These are phyloP conservation scores for Dioszegia crocea DNA, from an alignment of 768 basidiomycete genomes.

Conservation along the genomic window DNA sequence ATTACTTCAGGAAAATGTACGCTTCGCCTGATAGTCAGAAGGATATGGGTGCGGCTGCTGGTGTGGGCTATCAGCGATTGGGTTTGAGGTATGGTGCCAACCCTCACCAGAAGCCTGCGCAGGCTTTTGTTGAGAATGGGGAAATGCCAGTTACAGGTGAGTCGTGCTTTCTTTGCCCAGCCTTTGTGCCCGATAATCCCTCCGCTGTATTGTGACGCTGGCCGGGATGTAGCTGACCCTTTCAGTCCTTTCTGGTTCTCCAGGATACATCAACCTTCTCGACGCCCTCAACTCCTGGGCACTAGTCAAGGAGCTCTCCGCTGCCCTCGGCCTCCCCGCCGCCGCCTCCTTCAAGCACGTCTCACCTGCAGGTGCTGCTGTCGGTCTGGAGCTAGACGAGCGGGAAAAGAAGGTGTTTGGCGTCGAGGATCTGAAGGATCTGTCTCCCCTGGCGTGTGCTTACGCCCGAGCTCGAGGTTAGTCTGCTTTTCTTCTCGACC, in stretches of 20 bases:
- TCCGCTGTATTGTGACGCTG: neutral
- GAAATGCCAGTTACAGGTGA: constrained; percentile 89
- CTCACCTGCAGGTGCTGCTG: constrained; percentile 93
- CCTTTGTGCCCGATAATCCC: too few relatives aligned
- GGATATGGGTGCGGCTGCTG: constrained; percentile 60
- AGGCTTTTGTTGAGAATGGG: constrained; percentile 85
- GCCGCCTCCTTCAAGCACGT: constrained; percentile 99
- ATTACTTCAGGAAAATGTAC: constrained; percentile 94
- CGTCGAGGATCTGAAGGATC: constrained; percentile 83
- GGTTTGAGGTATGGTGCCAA: constrained; percentile 92
- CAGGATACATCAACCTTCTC: constrained; percentile 96
- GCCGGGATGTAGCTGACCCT: constrained; percentile 2
- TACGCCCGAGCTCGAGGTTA: constrained; percentile 92
- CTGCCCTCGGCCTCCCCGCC: constrained; percentile 79
- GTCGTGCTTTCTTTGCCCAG: too few relatives aligned
- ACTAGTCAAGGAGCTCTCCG: constrained; percentile 87
- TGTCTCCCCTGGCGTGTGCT: constrained; percentile 83
- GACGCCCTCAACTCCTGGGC: constrained; percentile 97
- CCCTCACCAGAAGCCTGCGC: constrained; percentile 97
- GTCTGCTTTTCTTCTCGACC: constrained; percentile 18
- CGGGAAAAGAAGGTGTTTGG: constrained; percentile 91
- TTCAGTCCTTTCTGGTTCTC: constrained; percentile 82
- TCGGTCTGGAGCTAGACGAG: constrained; percentile 72
- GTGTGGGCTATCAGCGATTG: constrained; percentile 69
- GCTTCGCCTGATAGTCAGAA: constrained; percentile 64